A percentile compares a stretch with the other conserved stretches of the same genome.
Evolutionary conservation across 768 basidiomycete genomes (phyloP).

Genomic region (Boletus rufocinnamomeus): DNA sequence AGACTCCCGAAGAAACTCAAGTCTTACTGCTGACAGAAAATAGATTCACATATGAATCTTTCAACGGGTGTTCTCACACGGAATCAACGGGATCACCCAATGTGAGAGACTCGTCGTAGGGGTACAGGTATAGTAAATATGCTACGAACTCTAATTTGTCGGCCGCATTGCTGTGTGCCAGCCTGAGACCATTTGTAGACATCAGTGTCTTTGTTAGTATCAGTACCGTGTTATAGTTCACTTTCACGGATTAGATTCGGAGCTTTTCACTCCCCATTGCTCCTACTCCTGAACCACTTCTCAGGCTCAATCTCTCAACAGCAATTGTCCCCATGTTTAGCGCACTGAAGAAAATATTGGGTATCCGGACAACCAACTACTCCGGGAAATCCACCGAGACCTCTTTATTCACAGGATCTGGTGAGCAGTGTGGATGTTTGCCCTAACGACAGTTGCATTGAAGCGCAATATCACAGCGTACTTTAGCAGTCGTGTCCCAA

Average conservation of each 20-base stretch:
- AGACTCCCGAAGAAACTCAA: not conserved
- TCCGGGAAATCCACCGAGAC: not conserved
- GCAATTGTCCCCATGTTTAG: constrained; percentile 11
- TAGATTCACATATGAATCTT: not conserved
- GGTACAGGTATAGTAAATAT: too few relatives aligned
- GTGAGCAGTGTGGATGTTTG: constrained; percentile 8
- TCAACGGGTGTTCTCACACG: not conserved
- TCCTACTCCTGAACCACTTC: not conserved
- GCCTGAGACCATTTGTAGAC: not conserved
- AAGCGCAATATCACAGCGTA: constrained; percentile 22
- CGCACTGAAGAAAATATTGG: constrained; percentile 11
- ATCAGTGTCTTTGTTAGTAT: too few relatives aligned
- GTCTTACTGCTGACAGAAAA: not conserved
- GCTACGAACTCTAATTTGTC: not conserved
- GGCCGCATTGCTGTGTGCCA: not conserved
- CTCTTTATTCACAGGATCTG: constrained; percentile 27
- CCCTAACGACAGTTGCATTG: not conserved
- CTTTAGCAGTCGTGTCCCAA: constrained; percentile 32
- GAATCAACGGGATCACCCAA: not conserved
- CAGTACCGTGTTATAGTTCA: too few relatives aligned
- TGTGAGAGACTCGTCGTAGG: not conserved
- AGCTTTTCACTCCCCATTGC: not conserved
- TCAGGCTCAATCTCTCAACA: not conserved
- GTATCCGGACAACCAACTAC: not conserved
- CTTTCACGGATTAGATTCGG: not conserved